Evolutionary conservation across 2,329 filamentous ascomycete genomes (phyloP), one percentile per base, ranked within the genome.

Genomic region (Trichoderma cornu-damae): DNA sequence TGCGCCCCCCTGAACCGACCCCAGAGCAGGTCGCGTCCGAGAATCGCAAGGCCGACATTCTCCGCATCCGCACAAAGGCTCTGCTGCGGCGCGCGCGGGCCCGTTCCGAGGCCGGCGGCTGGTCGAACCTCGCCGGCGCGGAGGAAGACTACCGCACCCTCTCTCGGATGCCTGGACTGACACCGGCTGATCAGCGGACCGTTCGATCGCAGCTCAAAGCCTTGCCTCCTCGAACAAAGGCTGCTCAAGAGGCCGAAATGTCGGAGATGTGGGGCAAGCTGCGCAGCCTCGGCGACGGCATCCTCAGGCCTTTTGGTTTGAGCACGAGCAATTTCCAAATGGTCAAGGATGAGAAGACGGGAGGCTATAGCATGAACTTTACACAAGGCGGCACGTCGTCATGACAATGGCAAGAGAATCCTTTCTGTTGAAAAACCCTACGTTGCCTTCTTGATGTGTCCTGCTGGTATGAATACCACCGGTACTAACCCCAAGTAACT

Each of bases 241-340:
- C 81, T 16, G 91, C 92, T 1, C 90, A 91, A 73, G 87, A 96
- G 67, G 82, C 81, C 64, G 94, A 99, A 73, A 90, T 94, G 82
- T 86, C 82, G 2, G 93, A 99, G 74, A 96, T 97, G 91, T 96
- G 96, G 91, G 89, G 88, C 16, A 96, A 97, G 75, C 74, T 99
- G 65, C 96, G 96, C 69, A 85, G 89, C 73, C 76, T 99, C 60
- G 94, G 94, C 0, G 96, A 99, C 69, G 90, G 91, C 1, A 84
- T 99, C 14, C 71, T 99, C 50, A 96, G 89, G 69, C 93, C 93
- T 0, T 97, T 97, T 76, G 94, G 94, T 1, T 73, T 99, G 64
- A 95, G 88, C 59, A 97, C 94, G 9, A 87, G 96, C 44, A 96
- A 95, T 70, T 97, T 99, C 69, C 85, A 96, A 62, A 95, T 97